phyloP scores from a whole-genome alignment of 306 rosid species.

The Macrotyloma uniflorum region DNA sequence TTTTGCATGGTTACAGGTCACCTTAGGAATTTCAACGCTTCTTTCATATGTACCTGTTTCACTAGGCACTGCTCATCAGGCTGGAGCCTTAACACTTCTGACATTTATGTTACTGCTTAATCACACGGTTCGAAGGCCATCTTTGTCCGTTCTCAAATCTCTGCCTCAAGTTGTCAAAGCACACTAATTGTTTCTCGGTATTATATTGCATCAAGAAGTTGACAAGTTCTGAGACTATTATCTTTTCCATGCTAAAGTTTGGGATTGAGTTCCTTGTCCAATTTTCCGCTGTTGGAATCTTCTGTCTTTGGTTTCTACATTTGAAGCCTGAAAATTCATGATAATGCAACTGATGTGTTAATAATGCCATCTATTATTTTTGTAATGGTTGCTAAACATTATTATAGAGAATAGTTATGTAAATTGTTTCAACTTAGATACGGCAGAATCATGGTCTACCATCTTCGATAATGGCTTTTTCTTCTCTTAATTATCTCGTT shows the following conservation, averaged over 20 bases:
- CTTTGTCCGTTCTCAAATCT: constrained; percentile 67
- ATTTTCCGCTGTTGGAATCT: constrained; percentile 10
- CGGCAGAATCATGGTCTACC: not conserved
- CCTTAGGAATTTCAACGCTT: constrained; percentile 78
- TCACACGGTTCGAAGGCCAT: constrained; percentile 81
- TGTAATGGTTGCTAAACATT: constrained; percentile 19
- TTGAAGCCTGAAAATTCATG: constrained; percentile 25
- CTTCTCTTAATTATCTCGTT: not conserved
- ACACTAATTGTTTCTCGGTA: constrained; percentile 30
- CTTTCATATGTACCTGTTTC: constrained; percentile 85
- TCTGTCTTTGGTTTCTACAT: constrained; percentile 14
- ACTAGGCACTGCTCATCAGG: constrained; percentile 87
- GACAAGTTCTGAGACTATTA: not conserved
- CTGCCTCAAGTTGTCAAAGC: constrained; percentile 67
- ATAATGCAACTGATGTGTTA: constrained; percentile 7
- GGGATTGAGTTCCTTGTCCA: constrained; percentile 33
- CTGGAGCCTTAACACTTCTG: constrained; percentile 86
- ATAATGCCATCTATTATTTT: constrained; percentile 17
- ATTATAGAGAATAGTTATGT: constrained; percentile 9
- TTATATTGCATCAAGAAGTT: not conserved
- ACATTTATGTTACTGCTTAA: constrained; percentile 68
- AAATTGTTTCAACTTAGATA: not conserved
- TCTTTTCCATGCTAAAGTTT: constrained; percentile 6
- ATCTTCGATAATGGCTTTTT: too few relatives aligned
- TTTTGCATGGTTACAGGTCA: constrained; percentile 58